Evolutionary conservation across 495 filamentous ascomycete genomes (phyloP).

Genomic region (Sordaria brevicollis): DNA sequence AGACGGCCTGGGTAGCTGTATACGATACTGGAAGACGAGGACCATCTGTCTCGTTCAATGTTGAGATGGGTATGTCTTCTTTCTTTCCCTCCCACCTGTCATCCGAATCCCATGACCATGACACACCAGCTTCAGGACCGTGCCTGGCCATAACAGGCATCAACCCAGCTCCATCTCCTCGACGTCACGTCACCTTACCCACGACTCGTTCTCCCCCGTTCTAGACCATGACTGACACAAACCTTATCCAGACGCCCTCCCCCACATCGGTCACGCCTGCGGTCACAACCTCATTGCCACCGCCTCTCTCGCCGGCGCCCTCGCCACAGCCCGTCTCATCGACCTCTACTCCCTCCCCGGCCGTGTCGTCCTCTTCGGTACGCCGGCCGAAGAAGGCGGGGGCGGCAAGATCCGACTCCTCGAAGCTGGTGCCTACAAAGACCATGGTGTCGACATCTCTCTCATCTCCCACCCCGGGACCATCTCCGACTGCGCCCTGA

Average conservation of each 20-base stretch:
- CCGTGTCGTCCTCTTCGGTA: slow-evolving; percentile 54
- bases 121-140: background rate
- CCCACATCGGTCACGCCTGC: slow-evolving; percentile 54
- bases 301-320: slow-evolving; percentile 46
- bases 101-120: too few species aligned
- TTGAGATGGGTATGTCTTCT: slow-evolving; percentile 39
- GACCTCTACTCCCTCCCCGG: slow-evolving; percentile 38
- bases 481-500: slow-evolving; percentile 28
- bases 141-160: background rate
- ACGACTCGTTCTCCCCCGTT: background rate
- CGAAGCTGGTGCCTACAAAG: slow-evolving; percentile 50
- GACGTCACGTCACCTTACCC: background rate
- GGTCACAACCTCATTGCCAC: slow-evolving; percentile 63
- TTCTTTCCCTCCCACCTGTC: background rate
- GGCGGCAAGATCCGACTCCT: slow-evolving; percentile 60
- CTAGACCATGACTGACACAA: background rate
- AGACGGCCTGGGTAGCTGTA: slow-evolving; percentile 48
- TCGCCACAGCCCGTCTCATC: slow-evolving; percentile 46
- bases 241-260: slow-evolving; percentile 38
- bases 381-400: slow-evolving; percentile 55
- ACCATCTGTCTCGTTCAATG: slow-evolving; percentile 45
- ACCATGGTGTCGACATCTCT: slow-evolving; percentile 47
- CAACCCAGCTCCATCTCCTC: background rate
- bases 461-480: slow-evolving; percentile 53
- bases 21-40: slow-evolving; percentile 38